These are phyloP conservation scores for Colletotrichum gloeosporioides DNA, from an alignment of 2,329 filamentous ascomycete species.

Conservation along the genomic window DNA sequence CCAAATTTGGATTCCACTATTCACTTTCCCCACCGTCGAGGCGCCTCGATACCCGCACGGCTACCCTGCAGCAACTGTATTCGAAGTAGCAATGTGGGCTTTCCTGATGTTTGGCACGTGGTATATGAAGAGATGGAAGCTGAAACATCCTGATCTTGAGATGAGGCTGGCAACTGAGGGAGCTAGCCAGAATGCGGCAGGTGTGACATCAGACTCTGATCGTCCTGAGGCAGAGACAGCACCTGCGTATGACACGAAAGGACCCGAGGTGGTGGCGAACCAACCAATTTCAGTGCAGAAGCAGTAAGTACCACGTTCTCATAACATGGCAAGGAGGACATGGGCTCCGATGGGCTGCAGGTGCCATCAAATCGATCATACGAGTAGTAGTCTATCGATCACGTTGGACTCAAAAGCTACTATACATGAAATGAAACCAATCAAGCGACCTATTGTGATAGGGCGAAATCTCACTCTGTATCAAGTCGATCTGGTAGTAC, in stretches of 20 bases:
- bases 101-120: slow-evolving; percentile 30
- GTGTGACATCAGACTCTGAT: slow-evolving; percentile 2
- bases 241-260: not conserved
- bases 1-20: slow-evolving; percentile 33
- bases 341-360: not conserved
- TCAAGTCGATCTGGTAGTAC: not conserved
- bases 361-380: fast-evolving
- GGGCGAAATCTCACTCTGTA: fast-evolving
- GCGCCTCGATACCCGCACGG: slow-evolving; percentile 29
- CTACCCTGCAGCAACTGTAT: slow-evolving; percentile 29
- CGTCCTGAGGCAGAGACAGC: not conserved
- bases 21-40: slow-evolving; percentile 32
- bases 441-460: fast-evolving
- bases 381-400: not conserved
- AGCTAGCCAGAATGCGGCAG: not conserved
- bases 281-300: not conserved
- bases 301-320: fast-evolving
- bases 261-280: not conserved
- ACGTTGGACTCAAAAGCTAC: fast-evolving
- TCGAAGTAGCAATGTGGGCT: slow-evolving; percentile 31
- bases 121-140: slow-evolving; percentile 32
- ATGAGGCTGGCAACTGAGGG: slow-evolving; percentile 18
- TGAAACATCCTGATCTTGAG: slow-evolving; percentile 25
- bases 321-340: fast-evolving
- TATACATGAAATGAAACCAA: not conserved